Evolutionary conservation across 1,284 basidiomycete species (phyloP), one percentile per base, ranked within the genome.

Genomic region (Clitocybe nebularis): DNA sequence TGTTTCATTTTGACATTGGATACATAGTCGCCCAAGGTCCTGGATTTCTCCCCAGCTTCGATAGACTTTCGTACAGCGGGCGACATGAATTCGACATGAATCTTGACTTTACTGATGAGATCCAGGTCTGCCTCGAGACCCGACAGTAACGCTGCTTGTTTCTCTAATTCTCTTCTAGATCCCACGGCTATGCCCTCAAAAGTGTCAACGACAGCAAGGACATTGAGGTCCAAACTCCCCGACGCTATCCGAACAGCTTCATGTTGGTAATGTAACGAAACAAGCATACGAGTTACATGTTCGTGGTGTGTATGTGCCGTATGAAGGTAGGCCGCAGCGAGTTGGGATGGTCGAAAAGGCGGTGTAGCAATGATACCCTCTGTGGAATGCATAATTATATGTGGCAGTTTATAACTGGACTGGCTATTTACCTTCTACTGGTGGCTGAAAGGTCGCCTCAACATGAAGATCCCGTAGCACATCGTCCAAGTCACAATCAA

Each of bases 11-110:
- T 88, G 40, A 68, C 75, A 50, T 71, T 74, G 21, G 80, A 82
- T 14, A 92, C 87, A 60, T 90, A 92, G 57, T 88, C 85, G 5
- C 81, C 86, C 41, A 91, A 60, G n/a, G 80, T 83, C 36, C 87
- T 71, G 5, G 72, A 72, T 40, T 69, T 77, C 37, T 81, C 80
- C 19, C 84, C 85, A 0, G 72, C 66, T 45, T 86, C 82, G 37
- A 86, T 83, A 2, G 81, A 79, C 50, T 73, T 78, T 26, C 81
- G 68, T 39, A 79, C 75, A 1, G 74, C 64, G 3, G 68, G 61
- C n/a, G 81, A 84, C 59, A 89, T 64, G 52, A 90, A 89, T 46
- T 88, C 85, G 32, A 73, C 69, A 54, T 89, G 85, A 5, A 90
- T 75, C 37, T 67, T 66, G 8, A 90, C 78, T 22, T 70, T 71